Evolutionary conservation across 1,284 basidiomycete species (phyloP).

Genomic region (Jaminaea rosea): DNA sequence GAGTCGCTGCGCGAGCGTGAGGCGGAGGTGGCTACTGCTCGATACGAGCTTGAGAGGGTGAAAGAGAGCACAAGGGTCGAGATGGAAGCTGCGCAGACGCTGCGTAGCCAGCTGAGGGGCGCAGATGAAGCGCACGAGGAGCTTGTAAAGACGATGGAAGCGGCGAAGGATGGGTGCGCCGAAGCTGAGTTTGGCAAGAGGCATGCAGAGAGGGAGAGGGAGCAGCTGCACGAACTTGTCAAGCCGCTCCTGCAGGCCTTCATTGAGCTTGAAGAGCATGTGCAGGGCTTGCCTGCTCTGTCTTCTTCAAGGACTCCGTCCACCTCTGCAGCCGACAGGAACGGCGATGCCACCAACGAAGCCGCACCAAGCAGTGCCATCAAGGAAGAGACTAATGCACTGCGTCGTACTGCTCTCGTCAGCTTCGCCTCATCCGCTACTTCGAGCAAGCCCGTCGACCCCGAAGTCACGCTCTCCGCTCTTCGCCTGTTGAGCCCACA

Average conservation of each 20-base stretch:
- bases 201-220: slow-evolving; percentile 21
- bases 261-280: slow-evolving; percentile 15
- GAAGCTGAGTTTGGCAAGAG: slow-evolving; percentile 22
- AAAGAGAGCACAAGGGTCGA: not conserved
- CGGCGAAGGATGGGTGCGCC: slow-evolving; percentile 20
- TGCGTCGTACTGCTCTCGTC: slow-evolving; percentile 22
- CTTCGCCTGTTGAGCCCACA: slow-evolving; percentile 1
- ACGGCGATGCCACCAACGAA: slow-evolving; percentile 3
- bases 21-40: not conserved
- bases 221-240: slow-evolving; percentile 20
- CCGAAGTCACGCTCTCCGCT: too few relatives aligned
- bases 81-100: slow-evolving; percentile 10
- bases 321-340: too few relatives aligned
- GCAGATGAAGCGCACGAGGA: slow-evolving; percentile 36
- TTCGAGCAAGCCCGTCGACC: too few relatives aligned
- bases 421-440: too few relatives aligned
- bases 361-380: slow-evolving; percentile 4
- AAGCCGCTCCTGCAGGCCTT: slow-evolving; percentile 18
- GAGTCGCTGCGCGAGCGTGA: slow-evolving; percentile 22
- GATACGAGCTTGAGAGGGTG: slow-evolving; percentile 12
- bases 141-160: slow-evolving; percentile 30
- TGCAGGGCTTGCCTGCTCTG: slow-evolving; percentile 25
- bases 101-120: slow-evolving; percentile 34
- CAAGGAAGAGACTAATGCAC: not conserved
- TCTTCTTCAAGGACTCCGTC: slow-evolving; percentile 21